phyloP scores from a whole-genome alignment of 1,284 basidiomycete species.

The Sporisorium iseilematis-ciliati region DNA sequence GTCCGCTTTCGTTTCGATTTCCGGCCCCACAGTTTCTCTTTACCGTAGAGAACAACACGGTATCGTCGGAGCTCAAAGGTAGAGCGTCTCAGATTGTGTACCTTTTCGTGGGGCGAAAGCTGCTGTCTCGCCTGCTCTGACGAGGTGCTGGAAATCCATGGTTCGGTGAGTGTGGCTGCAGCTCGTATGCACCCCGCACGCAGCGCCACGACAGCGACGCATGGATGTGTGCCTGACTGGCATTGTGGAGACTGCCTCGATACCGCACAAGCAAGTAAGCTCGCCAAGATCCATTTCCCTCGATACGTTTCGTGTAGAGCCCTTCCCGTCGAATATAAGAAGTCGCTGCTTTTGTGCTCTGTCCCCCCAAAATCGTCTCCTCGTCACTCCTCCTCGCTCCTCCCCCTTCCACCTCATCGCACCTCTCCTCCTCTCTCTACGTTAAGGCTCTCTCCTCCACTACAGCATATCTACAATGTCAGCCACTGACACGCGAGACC shows the following conservation, averaged over 20 bases:
- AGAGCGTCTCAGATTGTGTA: background rate
- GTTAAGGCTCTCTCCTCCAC: background rate
- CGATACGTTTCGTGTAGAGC: too few relatives aligned
- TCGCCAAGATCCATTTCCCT: background rate
- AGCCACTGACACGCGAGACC: conserved; percentile 27
- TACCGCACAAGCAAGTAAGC: background rate
- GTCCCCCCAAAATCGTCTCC: background rate
- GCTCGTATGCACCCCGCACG: conserved; percentile 27
- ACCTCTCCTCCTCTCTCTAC: conserved; percentile 1
- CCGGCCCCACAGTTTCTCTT: conserved; percentile 8
- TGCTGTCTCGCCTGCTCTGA: background rate
- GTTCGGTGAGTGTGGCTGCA: background rate
- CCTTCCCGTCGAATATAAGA: conserved; percentile 14
- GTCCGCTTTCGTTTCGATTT: background rate
- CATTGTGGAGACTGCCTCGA: background rate
- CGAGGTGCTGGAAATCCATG: too few relatives aligned
- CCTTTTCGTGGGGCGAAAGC: background rate
- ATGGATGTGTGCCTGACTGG: background rate
- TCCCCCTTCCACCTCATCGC: background rate
- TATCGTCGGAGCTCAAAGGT: background rate
- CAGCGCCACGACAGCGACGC: background rate
- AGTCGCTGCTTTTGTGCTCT: conserved; percentile 8
- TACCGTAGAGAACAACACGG: background rate
- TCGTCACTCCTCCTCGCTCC: background rate
- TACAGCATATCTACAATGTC: conserved; percentile 14